Conservation (phyloP, 1,139 yeast genomes). For the Geotrichum bryndzae region DNA sequence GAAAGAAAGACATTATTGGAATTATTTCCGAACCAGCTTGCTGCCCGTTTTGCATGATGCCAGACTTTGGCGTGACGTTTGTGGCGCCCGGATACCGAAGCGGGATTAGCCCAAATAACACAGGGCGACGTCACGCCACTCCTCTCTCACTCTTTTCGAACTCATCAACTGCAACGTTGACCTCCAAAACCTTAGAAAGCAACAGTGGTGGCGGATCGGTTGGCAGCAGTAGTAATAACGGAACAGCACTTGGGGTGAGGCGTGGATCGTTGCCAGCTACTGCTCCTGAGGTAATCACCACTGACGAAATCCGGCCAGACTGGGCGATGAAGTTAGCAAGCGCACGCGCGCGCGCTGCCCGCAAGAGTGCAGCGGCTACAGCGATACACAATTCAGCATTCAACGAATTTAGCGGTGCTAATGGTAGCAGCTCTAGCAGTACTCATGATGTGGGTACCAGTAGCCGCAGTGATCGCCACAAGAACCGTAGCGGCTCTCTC, state of each 20-base stretch:
- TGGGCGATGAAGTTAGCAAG: conserved; percentile 72
- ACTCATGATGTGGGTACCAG: background rate
- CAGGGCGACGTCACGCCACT: conserved; percentile 1
- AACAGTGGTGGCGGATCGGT: too few species aligned
- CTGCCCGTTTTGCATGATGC: conserved; percentile 91
- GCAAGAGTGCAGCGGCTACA: conserved; percentile 88
- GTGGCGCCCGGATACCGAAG: conserved; percentile 47
- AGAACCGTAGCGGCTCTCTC: background rate
- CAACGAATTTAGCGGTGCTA: conserved; percentile 19
- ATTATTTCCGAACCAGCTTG: conserved; percentile 80
- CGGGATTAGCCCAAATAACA: conserved; percentile 26
- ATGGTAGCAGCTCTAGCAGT: background rate
- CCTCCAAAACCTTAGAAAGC: background rate
- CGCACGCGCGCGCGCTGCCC: conserved; percentile 72
- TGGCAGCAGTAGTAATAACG: background rate
- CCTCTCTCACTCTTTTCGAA: background rate
- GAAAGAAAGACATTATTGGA: conserved; percentile 51
- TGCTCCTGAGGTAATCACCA: conserved; percentile 56
- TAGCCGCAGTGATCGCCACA: background rate
- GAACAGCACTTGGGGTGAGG: conserved; percentile 10
- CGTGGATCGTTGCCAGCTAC: conserved; percentile 28
- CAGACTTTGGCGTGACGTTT: conserved; percentile 80
- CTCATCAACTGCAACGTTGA: conserved; percentile 2
- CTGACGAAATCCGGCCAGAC: conserved; percentile 83
- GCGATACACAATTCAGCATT: conserved; percentile 83